These are phyloP conservation scores for Colletotrichum sp. DNA, from an alignment of 2,329 filamentous ascomycete species.

Conservation along the genomic window DNA sequence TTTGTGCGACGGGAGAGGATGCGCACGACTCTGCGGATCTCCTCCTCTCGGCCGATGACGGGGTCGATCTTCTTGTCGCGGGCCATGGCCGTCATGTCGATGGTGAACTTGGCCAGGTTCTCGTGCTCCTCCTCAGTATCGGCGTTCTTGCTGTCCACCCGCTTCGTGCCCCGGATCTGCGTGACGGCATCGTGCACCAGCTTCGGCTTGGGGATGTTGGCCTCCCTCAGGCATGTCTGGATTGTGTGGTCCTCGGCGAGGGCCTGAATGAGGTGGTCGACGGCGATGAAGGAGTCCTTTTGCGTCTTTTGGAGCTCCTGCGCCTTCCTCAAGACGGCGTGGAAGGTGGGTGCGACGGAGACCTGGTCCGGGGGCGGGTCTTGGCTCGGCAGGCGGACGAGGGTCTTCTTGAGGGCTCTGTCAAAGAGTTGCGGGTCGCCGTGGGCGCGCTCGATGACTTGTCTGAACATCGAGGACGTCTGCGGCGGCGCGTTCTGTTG, in stretches of 20 bases:
- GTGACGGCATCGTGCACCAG: slow-evolving; percentile 89
- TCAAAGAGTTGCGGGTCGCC: slow-evolving; percentile 91
- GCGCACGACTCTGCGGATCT: slow-evolving; percentile 88
- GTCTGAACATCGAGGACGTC: slow-evolving; percentile 82
- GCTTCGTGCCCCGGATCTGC: slow-evolving; percentile 87
- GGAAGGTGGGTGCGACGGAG: slow-evolving; percentile 80
- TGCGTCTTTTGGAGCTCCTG: slow-evolving; percentile 95
- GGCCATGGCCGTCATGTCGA: slow-evolving; percentile 97
- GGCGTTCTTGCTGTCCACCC: slow-evolving; percentile 95
- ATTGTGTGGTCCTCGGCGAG: slow-evolving; percentile 80
- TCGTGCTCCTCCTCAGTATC: slow-evolving; percentile 93
- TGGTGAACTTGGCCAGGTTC: slow-evolving; percentile 96
- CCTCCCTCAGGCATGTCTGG: slow-evolving; percentile 76
- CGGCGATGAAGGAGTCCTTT: slow-evolving; percentile 92
- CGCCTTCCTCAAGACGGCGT: slow-evolving; percentile 81
- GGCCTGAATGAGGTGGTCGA: slow-evolving; percentile 91
- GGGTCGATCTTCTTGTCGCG: slow-evolving; percentile 97
- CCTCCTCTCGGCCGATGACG: slow-evolving; percentile 95
- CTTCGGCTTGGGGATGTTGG: slow-evolving; percentile 91
- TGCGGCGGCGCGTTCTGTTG: slow-evolving; percentile 76
- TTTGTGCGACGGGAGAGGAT: slow-evolving; percentile 94
- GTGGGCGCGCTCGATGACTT: slow-evolving; percentile 92
- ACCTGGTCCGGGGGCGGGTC: slow-evolving; percentile 92
- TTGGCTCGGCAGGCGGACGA: slow-evolving; percentile 92
- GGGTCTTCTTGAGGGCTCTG: slow-evolving; percentile 84